These are phyloP conservation scores for Pezicula rhizophila DNA, from an alignment of 2,329 filamentous ascomycete genomes.

Conservation along the genomic window DNA sequence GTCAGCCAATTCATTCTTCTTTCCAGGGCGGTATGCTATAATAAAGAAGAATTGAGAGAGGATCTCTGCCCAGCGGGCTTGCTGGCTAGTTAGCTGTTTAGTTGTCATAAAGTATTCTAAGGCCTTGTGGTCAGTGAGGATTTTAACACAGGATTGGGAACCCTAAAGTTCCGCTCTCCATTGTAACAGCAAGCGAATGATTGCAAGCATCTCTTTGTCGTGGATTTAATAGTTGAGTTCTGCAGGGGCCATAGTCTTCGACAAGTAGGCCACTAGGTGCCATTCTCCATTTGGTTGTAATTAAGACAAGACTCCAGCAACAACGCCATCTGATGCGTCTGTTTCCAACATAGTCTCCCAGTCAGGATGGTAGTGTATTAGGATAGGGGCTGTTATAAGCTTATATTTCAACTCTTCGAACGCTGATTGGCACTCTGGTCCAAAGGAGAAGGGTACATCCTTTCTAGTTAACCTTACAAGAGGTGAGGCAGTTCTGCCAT, in stretches of 20 bases:
- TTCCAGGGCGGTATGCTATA: conserved; percentile 3
- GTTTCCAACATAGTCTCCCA: conserved; percentile 3
- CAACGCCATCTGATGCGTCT: no score
- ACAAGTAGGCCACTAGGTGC: neutral
- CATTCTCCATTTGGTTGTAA: neutral
- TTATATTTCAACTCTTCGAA: neutral
- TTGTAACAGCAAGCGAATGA: neutral
- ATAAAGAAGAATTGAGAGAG: conserved; percentile 1
- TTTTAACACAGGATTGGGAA: no score
- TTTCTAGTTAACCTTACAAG: no score
- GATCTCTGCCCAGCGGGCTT: neutral
- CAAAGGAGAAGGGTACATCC: no score
- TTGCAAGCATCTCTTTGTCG: conserved; percentile 1
- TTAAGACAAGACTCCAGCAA: conserved; percentile 6
- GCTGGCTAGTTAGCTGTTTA: conserved; percentile 9
- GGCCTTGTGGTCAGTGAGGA: no score
- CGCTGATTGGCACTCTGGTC: neutral
- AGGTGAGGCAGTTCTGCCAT: neutral
- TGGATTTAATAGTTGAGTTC: neutral
- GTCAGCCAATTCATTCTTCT: neutral
- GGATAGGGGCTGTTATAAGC: neutral
- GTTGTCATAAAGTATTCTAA: conserved; percentile 12
- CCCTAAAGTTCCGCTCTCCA: neutral
- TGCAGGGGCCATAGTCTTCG: no score
- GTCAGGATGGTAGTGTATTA: conserved; percentile 1